Conservation (phyloP, 345 rosid species). For the Erucastrum elatum region DNA sequence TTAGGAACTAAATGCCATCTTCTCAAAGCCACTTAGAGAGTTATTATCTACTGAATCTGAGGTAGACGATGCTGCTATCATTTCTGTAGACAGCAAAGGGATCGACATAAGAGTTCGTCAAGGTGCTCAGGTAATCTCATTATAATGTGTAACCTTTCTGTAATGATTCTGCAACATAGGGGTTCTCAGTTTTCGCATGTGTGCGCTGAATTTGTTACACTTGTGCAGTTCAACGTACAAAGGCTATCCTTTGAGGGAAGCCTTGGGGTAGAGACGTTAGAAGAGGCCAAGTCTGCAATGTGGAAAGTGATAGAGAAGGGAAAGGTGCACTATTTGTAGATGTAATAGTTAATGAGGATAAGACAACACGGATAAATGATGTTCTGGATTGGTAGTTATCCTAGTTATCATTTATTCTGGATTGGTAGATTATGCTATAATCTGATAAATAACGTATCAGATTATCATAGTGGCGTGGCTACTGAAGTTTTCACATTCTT, state of each 20-base stretch:
- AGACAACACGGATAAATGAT: neutral
- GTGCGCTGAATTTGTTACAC: neutral
- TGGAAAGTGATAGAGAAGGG: constrained; percentile 72
- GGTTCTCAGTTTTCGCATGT: neutral
- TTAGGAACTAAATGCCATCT: constrained; percentile 82
- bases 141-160: neutral
- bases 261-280: constrained; percentile 66
- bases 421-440: too few relatives aligned
- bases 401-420: too few relatives aligned
- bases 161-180: neutral
- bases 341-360: neutral
- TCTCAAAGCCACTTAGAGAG: constrained; percentile 79
- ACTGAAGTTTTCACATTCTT: too few relatives aligned
- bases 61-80: constrained; percentile 92
- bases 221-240: constrained; percentile 75
- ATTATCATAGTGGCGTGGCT: too few relatives aligned
- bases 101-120: constrained; percentile 87
- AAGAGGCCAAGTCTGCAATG: constrained; percentile 85
- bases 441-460: too few relatives aligned
- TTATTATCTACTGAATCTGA: constrained; percentile 65
- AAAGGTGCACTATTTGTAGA: constrained; percentile 52
- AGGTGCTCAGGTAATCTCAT: constrained; percentile 79
- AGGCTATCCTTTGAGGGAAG: constrained; percentile 85
- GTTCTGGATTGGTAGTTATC: neutral
- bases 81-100: constrained; percentile 97